phyloP scores from a whole-genome alignment of 345 rosid genomes.

The Moricandia moricandioides region DNA sequence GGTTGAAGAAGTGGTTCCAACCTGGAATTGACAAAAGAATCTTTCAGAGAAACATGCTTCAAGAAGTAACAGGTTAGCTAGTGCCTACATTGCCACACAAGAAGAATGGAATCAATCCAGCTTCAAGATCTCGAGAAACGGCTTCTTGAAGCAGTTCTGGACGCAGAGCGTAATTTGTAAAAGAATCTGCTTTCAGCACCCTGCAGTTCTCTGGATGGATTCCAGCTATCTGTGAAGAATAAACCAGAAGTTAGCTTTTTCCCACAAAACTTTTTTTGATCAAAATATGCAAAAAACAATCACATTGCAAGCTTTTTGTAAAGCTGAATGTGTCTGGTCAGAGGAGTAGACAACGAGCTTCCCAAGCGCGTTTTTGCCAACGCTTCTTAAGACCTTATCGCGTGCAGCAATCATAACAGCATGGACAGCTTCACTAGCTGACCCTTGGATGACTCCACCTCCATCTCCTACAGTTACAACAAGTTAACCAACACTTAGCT shows the following conservation, averaged over 20 bases:
- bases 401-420: constrained; percentile 79
- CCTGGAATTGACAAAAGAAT: constrained; percentile 40
- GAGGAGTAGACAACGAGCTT: constrained; percentile 84
- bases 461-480: constrained; percentile 56
- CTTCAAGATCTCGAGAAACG: constrained; percentile 58
- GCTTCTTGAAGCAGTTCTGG: constrained; percentile 59
- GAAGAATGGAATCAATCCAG: constrained; percentile 76
- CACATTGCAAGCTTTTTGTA: constrained; percentile 91
- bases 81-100: constrained; percentile 72
- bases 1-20: constrained; percentile 86
- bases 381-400: constrained; percentile 49
- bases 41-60: not conserved
- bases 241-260: not conserved
- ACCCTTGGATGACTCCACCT: constrained; percentile 91
- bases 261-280: not conserved
- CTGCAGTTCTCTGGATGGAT: constrained; percentile 68
- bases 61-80: not conserved
- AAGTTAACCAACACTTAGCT: too few species aligned
- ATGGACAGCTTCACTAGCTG: constrained; percentile 89
- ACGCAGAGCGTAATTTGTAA: constrained; percentile 62
- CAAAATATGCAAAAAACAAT: not conserved
- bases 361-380: constrained; percentile 57
- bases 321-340: constrained; percentile 84
- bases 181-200: constrained; percentile 58
- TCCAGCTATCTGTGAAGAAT: constrained; percentile 65